Evolutionary conservation across 257 asterid species (phyloP).

Genomic region (Sherardia arvensis): DNA sequence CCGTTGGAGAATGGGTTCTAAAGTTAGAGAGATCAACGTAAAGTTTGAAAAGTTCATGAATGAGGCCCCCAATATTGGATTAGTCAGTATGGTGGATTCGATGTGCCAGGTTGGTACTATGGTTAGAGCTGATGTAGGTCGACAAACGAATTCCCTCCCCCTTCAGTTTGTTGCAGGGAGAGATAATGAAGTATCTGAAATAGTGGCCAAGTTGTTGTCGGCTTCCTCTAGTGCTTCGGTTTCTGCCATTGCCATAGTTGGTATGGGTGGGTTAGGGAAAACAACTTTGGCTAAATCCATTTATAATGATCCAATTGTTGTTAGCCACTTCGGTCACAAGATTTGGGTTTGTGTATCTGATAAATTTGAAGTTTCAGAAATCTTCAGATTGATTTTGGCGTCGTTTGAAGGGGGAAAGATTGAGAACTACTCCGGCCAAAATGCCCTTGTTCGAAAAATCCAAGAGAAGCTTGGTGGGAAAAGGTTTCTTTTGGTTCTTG

Average conservation of each 20-base stretch:
- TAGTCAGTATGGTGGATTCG: no score
- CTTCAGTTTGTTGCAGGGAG: no score
- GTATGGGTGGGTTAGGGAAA: neutral
- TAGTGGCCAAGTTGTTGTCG: no score
- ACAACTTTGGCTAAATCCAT: neutral
- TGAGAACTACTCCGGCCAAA: no score
- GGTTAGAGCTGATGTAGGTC: no score
- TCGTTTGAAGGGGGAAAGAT: neutral
- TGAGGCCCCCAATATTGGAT: neutral
- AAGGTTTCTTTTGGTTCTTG: neutral
- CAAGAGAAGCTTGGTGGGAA: neutral
- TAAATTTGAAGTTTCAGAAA: neutral
- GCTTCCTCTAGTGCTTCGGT: neutral
- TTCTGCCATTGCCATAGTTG: neutral
- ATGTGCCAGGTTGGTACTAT: no score
- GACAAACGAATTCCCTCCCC: no score
- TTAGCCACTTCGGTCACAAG: neutral
- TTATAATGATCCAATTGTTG: neutral
- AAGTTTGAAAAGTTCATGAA: neutral
- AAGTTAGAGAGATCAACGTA: neutral
- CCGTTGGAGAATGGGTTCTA: conserved; percentile 1
- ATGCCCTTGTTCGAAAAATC: neutral
- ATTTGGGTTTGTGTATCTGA: neutral
- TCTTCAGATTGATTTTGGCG: neutral
- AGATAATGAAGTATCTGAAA: no score